Evolutionary conservation across 139 green algal genomes (phyloP), one percentile per base, ranked within the genome.

Genomic region (Tetraselmis chui): DNA sequence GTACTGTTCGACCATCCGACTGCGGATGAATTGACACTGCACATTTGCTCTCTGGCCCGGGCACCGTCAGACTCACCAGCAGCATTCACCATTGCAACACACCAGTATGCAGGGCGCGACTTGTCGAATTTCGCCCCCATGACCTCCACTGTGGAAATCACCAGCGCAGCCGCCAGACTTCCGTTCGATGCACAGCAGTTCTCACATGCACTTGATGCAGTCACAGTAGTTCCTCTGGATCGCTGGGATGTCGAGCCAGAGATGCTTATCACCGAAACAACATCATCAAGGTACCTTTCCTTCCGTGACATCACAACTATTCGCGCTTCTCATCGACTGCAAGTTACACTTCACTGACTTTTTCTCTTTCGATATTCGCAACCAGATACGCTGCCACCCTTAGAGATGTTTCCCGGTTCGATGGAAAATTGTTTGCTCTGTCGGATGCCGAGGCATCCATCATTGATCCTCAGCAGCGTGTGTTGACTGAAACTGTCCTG

Each of bases 331-430:
- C n/a, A n/a, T n/a, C n/a, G n/a, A n/a, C n/a, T n/a, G n/a, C n/a
- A n/a, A n/a, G n/a, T n/a, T n/a, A n/a, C n/a, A n/a, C n/a, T n/a
- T n/a, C n/a, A n/a, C n/a, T n/a, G n/a, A n/a, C n/a, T n/a, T n/a
- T n/a, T n/a, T n/a, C n/a, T n/a, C n/a, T n/a, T n/a, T n/a, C n/a
- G n/a, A n/a, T n/a, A n/a, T n/a, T n/a, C n/a, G n/a, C n/a, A n/a
- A n/a, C 11, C 45, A 87, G 84, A 76, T 93, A 91, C 85, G 85
- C 87, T 1, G 87, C 81, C 27, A 91, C 89, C 76, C 81, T 91
- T 77, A 32, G 31, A 18, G 79, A 81, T 45, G 83, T 90, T 1
- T 78, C 85, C 2, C 45, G 18, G 45, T 67, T 67, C 18, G 45
- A 67, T 67, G 45, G 11, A 18, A 67, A 67, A 18, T 18, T 67